These are phyloP conservation scores for Neurospora sp. DNA, from an alignment of 495 filamentous ascomycete species.

Conservation along the genomic window DNA sequence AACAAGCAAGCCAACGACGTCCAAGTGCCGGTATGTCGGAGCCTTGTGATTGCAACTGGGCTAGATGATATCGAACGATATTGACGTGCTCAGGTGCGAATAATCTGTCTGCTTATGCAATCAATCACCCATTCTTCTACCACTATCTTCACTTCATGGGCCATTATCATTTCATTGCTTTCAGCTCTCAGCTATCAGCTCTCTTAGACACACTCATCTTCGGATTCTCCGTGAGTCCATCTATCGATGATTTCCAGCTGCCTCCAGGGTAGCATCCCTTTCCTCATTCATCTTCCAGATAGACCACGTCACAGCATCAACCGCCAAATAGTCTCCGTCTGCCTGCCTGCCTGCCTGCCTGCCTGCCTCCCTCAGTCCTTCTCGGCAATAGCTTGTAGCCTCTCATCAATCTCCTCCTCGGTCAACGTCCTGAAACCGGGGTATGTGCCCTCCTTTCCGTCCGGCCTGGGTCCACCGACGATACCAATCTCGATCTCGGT, in stretches of 20 bases:
- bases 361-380: conserved; percentile 73
- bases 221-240: not conserved
- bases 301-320: conserved; percentile 3
- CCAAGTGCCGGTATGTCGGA: not conserved
- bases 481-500: conserved; percentile 95
- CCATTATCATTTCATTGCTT: not conserved
- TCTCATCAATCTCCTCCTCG: conserved; percentile 96
- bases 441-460: conserved; percentile 71
- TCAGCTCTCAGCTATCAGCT: not conserved
- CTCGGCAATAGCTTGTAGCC: conserved; percentile 93
- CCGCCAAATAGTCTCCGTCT: not conserved
- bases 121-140: not conserved
- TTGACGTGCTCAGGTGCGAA: not conserved
- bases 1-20: not conserved
- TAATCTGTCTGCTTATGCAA: not conserved
- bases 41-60: not conserved
- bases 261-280: conserved; percentile 7
- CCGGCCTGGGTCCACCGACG: conserved; percentile 69
- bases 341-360: not conserved
- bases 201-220: not conserved
- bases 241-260: not conserved
- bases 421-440: conserved; percentile 77
- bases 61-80: not conserved
- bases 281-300: conserved; percentile 2
- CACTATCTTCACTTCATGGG: not conserved